A percentile compares a stretch with the other conserved stretches of the same genome.
phyloP scores from a whole-genome alignment of 257 asterid genomes.

The Cinchona pubescens region DNA sequence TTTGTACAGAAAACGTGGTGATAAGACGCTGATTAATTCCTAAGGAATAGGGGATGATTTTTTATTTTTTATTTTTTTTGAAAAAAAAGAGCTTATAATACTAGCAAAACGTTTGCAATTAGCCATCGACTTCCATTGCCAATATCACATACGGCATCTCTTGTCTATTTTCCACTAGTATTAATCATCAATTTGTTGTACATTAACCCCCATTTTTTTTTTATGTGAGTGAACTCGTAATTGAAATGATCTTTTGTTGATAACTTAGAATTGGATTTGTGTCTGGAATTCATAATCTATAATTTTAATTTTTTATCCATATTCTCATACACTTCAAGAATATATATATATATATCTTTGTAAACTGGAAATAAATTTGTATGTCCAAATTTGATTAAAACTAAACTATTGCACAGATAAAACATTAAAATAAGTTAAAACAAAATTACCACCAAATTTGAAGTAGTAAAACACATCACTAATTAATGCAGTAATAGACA shows the following conservation, averaged over 20 bases:
- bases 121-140: neutral
- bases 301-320: too few relatives aligned
- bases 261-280: too few relatives aligned
- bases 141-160: neutral
- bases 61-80: too few relatives aligned
- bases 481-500: slow-evolving; percentile 12
- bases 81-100: too few relatives aligned
- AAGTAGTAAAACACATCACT: neutral
- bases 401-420: neutral
- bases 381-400: neutral
- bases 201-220: neutral
- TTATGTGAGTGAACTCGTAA: neutral
- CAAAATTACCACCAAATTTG: neutral
- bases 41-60: too few relatives aligned
- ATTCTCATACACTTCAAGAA: neutral
- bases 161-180: neutral
- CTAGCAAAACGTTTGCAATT: neutral
- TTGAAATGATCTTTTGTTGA: neutral
- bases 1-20: too few relatives aligned
- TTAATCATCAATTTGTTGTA: neutral
- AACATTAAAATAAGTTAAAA: neutral
- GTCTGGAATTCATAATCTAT: neutral
- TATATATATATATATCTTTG: neutral
- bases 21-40: too few relatives aligned
- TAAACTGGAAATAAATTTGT: neutral